Evolutionary conservation across 305 asterid genomes (phyloP), one percentile per base, ranked within the genome.

Genomic region (Solanum hybrid): DNA sequence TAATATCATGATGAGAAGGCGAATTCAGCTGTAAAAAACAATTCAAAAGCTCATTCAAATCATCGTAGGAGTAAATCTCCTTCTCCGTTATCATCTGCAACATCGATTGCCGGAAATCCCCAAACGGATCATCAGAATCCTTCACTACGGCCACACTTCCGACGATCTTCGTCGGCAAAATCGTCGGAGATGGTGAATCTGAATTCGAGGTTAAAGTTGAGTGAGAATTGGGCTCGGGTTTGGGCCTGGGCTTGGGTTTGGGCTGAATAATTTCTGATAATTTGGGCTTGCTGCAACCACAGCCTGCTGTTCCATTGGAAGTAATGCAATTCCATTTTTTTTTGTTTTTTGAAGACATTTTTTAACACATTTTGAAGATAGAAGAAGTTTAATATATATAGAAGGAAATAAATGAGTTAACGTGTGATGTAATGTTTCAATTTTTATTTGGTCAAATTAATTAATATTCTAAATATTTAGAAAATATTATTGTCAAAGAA

Each of bases 101-200:
- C 96, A 96, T 95, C 5, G 99, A 96, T 57, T 91, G 91, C 16
- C 96, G 94, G 89, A 96, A 96, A 92, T 96, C 99, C 3, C 57
- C 81, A 79, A 93, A 94, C 28, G 98, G 98, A 89, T 96, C 94
- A 18, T 93, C 92, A 39, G 99, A 95, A 34, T 96, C 94, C 83
- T 94, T 96, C 10, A 94, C 93, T 9, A 96, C 91, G 28, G 98
- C 99, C 46, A 93, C 39, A 90, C 95, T 94, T 86, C 93, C 94
- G 6, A 86, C 87, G 87, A 95, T 79, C 86, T 79, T 79, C 11
- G 33, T 2, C 4, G 86, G 86, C 6, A 79, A 11, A 79, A 31
- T 29, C 80, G 37, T 9, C n/a, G 39, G 80, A 13, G 40, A 33
- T 31, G 40, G 14, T 76, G 82, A 76, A 76, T 76, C 80, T 3